A percentile compares a stretch with the other conserved stretches of the same genome.
phyloP scores from a whole-genome alignment of 2,329 filamentous ascomycete genomes.

The Sordariomycetes sp. region DNA sequence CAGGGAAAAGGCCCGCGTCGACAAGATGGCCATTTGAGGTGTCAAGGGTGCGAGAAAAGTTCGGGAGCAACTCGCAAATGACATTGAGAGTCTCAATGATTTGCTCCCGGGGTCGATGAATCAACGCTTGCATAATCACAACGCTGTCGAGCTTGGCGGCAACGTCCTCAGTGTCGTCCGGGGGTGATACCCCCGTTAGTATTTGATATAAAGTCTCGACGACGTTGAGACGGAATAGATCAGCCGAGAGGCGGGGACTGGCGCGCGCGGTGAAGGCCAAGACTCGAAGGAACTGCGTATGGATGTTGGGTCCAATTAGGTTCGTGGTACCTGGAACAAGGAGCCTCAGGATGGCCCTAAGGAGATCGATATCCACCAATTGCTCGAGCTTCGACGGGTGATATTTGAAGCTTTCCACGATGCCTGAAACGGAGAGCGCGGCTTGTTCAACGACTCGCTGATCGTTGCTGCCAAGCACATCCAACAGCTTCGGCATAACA shows the following conservation, averaged over 20 bases:
- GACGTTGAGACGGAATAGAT: constrained; percentile 90
- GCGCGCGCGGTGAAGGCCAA: constrained; percentile 83
- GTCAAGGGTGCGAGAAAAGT: constrained; percentile 47
- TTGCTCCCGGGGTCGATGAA: constrained; percentile 90
- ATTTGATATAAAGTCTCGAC: constrained; percentile 98
- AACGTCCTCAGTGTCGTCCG: constrained; percentile 64
- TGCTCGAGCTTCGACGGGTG: constrained; percentile 83
- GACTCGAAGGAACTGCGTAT: constrained; percentile 91
- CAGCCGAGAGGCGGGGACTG: constrained; percentile 76
- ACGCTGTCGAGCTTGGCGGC: constrained; percentile 88
- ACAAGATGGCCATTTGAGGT: constrained; percentile 14
- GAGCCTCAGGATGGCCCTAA: constrained; percentile 75
- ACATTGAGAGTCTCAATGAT: constrained; percentile 96
- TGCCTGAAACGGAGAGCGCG: constrained; percentile 86
- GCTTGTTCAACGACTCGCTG: constrained; percentile 96
- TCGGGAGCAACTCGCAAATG: constrained; percentile 86
- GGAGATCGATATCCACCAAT: constrained; percentile 76
- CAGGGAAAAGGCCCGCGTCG: neutral
- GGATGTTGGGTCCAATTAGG: constrained; percentile 84
- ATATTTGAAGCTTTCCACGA: constrained; percentile 94
- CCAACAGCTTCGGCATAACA: constrained; percentile 91
- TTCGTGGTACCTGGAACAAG: constrained; percentile 92
- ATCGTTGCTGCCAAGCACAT: constrained; percentile 83
- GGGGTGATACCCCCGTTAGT: constrained; percentile 87
- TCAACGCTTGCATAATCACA: constrained; percentile 95